Percentiles rank a stretch among this genome's conserved stretches.
phyloP scores from a whole-genome alignment of 768 basidiomycete species.

The Calvatia gigantea region DNA sequence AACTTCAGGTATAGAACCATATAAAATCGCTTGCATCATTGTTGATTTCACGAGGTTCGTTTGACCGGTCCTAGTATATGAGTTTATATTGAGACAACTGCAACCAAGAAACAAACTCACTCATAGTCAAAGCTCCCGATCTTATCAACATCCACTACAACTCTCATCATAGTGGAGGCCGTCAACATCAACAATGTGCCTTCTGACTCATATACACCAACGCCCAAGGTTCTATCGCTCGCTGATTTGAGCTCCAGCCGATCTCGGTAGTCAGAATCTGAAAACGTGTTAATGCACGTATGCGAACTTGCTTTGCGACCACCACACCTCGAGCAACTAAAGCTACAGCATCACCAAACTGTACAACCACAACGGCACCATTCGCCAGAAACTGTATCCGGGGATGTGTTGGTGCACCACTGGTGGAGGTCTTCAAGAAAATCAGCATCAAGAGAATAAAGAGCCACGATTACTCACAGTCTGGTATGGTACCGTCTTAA shows the following conservation, averaged over 20 bases:
- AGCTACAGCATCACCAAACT: constrained; percentile 77
- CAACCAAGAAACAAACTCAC: constrained; percentile 36
- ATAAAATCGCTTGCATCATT: constrained; percentile 81
- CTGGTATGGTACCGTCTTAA: constrained; percentile 70
- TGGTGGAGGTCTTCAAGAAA: constrained; percentile 51
- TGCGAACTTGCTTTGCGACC: too few relatives aligned
- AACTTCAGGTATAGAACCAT: constrained; percentile 66
- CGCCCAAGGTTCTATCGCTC: constrained; percentile 65
- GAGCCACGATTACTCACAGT: constrained; percentile 43
- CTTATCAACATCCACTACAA: constrained; percentile 55
- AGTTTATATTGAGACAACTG: constrained; percentile 2
- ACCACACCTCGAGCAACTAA: constrained; percentile 60
- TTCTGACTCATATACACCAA: constrained; percentile 53
- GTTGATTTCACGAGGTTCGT: constrained; percentile 72
- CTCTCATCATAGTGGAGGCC: constrained; percentile 68
- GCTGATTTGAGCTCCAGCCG: constrained; percentile 68
- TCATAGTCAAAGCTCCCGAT: constrained; percentile 58
- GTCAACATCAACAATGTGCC: constrained; percentile 57
- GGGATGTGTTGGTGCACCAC: constrained; percentile 70
- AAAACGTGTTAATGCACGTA: background rate
- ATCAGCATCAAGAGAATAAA: background rate
- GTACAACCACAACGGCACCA: constrained; percentile 57
- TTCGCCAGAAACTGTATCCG: constrained; percentile 57
- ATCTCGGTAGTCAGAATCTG: constrained; percentile 70
- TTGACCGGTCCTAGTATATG: constrained; percentile 46